phyloP scores from a whole-genome alignment of 2,329 filamentous ascomycete species.

The Monilinia vaccinii-corymbosi region DNA sequence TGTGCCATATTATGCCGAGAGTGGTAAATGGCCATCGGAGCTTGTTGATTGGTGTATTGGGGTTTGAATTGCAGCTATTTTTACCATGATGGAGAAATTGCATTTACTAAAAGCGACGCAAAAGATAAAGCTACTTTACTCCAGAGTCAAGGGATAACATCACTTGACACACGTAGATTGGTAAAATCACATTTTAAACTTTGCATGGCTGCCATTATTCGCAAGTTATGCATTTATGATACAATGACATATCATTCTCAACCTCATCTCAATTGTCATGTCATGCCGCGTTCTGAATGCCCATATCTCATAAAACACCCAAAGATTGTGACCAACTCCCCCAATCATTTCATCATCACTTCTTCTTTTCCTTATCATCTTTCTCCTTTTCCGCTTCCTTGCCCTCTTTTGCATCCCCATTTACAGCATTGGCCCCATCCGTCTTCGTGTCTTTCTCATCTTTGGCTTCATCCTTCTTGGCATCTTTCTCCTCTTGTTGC shows the following conservation, averaged over 20 bases:
- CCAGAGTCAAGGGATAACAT: neutral
- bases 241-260: conserved; percentile 25
- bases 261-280: neutral
- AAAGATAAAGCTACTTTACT: neutral
- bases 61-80: neutral
- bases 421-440: conserved; percentile 45
- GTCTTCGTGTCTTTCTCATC: conserved; percentile 59
- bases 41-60: neutral
- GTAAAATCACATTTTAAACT: neutral
- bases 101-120: too few species aligned
- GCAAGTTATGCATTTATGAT: conserved; percentile 29
- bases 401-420: conserved; percentile 40
- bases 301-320: conserved; percentile 19
- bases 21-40: neutral
- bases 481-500: conserved; percentile 90
- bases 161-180: neutral
- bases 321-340: conserved; percentile 18
- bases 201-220: conserved; percentile 15
- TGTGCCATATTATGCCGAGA: neutral
- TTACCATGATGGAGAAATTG: neutral
- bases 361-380: conserved; percentile 45
- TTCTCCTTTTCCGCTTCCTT: conserved; percentile 43
- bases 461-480: conserved; percentile 55
- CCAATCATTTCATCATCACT: conserved; percentile 22
- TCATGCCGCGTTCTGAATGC: conserved; percentile 12